Percentiles rank a stretch among this genome's conserved stretches.
These are phyloP conservation scores for Aspergillus felis DNA, from an alignment of 2,329 filamentous ascomycete species.

Conservation along the genomic window DNA sequence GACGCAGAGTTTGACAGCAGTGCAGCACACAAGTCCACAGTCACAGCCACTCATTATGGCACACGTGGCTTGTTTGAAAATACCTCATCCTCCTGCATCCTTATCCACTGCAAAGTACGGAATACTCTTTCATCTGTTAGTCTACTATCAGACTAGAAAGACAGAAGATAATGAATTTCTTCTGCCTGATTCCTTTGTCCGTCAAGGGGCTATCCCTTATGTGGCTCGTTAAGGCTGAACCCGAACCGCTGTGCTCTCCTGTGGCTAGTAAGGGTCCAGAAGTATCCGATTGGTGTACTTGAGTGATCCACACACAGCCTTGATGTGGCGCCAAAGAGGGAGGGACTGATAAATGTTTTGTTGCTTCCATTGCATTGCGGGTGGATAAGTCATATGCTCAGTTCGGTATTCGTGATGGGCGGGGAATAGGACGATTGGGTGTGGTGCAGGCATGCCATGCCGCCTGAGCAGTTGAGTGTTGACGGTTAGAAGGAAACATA, in stretches of 20 bases:
- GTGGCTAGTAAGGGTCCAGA: background rate
- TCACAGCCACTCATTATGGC: constrained; percentile 11
- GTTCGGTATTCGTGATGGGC: background rate
- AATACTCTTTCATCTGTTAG: background rate
- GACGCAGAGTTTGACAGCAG: background rate
- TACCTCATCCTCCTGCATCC: background rate
- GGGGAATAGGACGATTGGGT: no score
- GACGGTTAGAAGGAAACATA: background rate
- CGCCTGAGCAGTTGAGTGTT: background rate
- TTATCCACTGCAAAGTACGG: background rate
- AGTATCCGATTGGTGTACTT: background rate
- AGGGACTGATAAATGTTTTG: background rate
- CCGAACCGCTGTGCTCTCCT: background rate
- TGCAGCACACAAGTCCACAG: background rate
- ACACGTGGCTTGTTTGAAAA: constrained; percentile 10
- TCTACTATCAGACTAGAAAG: background rate
- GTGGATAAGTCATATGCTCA: background rate
- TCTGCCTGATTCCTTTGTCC: background rate
- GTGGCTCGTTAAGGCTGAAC: background rate
- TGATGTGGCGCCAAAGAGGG: background rate
- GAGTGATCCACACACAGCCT: background rate
- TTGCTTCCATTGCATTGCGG: background rate
- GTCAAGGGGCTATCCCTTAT: background rate
- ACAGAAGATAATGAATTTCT: background rate
- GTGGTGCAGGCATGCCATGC: background rate